A percentile compares a stretch with the other conserved stretches of the same genome.
phyloP scores from a whole-genome alignment of 768 basidiomycete genomes.

The Nidula microcarpa region DNA sequence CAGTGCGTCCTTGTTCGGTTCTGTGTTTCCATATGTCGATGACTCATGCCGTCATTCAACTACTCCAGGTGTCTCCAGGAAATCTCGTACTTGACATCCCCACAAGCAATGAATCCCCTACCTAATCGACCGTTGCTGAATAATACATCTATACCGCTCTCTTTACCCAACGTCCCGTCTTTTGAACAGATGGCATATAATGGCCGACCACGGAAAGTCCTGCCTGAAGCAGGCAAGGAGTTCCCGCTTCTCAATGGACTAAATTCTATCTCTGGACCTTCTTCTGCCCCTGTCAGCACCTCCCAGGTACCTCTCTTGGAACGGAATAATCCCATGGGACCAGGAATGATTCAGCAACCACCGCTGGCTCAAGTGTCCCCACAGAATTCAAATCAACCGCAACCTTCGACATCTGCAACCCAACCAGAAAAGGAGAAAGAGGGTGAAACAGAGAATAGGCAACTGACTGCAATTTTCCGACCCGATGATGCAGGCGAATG shows the following conservation, averaged over 20 bases:
- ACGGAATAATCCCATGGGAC: conserved; percentile 40
- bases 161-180: conserved; percentile 67
- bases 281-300: conserved; percentile 43
- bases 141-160: conserved; percentile 59
- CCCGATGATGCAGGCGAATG: conserved; percentile 86
- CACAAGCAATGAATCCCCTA: conserved; percentile 95
- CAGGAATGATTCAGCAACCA: conserved; percentile 39
- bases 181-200: conserved; percentile 76
- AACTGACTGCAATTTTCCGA: conserved; percentile 79
- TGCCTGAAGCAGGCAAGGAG: conserved; percentile 75
- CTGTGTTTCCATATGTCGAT: conserved; percentile 1
- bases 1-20: conserved; percentile 55
- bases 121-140: conserved; percentile 79
- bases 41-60: conserved; percentile 1
- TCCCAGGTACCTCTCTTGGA: conserved; percentile 45
- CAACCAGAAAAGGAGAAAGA: conserved; percentile 43
- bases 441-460: conserved; percentile 44
- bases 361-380: conserved; percentile 26
- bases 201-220: conserved; percentile 75
- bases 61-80: conserved; percentile 85
- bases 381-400: conserved; percentile 29
- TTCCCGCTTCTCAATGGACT: conserved; percentile 65
- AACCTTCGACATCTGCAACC: conserved; percentile 18
- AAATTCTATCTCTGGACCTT: conserved; percentile 47
- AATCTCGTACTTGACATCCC: conserved; percentile 95